Percentiles rank a stretch among this genome's conserved stretches.
Conservation (phyloP, 2,329 filamentous ascomycete genomes). For the Leptographium wingfieldii region DNA sequence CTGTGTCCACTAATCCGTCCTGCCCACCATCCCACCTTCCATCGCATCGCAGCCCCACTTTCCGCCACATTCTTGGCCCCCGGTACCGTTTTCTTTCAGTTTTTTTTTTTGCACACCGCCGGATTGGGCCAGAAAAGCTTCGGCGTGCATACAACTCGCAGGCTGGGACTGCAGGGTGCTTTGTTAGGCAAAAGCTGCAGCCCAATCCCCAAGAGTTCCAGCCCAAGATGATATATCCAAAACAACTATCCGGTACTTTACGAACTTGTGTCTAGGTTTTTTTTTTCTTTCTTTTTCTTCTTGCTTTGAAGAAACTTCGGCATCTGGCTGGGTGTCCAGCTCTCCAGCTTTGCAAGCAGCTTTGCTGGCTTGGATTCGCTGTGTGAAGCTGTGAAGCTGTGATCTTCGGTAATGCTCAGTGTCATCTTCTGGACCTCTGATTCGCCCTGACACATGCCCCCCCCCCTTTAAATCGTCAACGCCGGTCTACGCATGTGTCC, state of each 20-base stretch:
- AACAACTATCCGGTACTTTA: background rate
- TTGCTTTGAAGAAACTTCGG: no score
- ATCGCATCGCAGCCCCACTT: background rate
- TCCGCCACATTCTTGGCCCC: background rate
- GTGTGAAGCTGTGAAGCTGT: background rate
- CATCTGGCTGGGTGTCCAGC: background rate
- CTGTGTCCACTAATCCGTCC: background rate
- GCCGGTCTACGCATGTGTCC: background rate
- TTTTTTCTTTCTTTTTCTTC: background rate
- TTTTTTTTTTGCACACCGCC: slow-evolving; percentile 7
- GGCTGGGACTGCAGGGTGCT: background rate
- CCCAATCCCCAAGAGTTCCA: background rate
- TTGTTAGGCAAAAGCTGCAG: background rate
- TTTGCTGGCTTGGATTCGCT: background rate
- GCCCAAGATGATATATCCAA: background rate
- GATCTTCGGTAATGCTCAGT: background rate
- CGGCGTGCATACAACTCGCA: background rate
- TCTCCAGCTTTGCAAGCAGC: background rate
- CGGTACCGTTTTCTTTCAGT: background rate
- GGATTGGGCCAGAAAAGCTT: slow-evolving; percentile 1
- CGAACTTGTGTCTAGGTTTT: background rate
- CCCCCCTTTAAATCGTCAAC: background rate
- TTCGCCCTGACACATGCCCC: background rate
- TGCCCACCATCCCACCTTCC: background rate
- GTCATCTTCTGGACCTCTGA: background rate